These are phyloP conservation scores for Gorgonomyces haynaldii DNA, from an alignment of 192 early-diverging fungal genomes.

Conservation along the genomic window DNA sequence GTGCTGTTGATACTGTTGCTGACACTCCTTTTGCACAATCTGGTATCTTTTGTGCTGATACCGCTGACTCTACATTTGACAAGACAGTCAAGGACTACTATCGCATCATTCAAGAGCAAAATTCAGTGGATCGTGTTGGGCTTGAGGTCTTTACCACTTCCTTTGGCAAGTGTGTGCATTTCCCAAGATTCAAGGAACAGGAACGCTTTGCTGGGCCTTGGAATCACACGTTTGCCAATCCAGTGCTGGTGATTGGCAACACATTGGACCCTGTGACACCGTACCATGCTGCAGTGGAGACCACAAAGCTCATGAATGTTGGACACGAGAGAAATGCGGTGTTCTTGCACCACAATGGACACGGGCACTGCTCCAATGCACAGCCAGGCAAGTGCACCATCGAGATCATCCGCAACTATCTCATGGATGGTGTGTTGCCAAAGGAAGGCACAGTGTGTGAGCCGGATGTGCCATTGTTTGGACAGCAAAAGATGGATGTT, in stretches of 20 bases:
- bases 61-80: background rate
- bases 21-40: background rate
- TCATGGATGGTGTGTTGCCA: slow-evolving; percentile 1
- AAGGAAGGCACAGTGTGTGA: background rate
- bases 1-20: background rate
- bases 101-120: too few relatives aligned
- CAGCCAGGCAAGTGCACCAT: slow-evolving; percentile 23
- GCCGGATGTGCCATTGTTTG: background rate
- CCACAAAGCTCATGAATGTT: slow-evolving; percentile 4
- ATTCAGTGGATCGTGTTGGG: too few relatives aligned
- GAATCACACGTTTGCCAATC: slow-evolving; percentile 21
- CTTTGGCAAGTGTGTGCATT: too few relatives aligned
- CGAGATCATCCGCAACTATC: slow-evolving; percentile 15
- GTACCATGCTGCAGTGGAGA: slow-evolving; percentile 11
- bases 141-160: too few relatives aligned
- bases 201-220: slow-evolving; percentile 31
- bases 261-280: slow-evolving; percentile 37
- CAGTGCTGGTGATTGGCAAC: slow-evolving; percentile 26
- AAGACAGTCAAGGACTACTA: too few relatives aligned
- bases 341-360: slow-evolving; percentile 22
- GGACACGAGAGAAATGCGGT: slow-evolving; percentile 8
- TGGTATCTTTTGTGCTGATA: background rate
- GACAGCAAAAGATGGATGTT: too few relatives aligned
- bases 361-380: slow-evolving; percentile 23
- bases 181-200: too few relatives aligned